Percentiles rank a stretch among this genome's conserved stretches.
These are phyloP conservation scores for Calocera viscosa DNA, from an alignment of 768 basidiomycete species.

Conservation along the genomic window DNA sequence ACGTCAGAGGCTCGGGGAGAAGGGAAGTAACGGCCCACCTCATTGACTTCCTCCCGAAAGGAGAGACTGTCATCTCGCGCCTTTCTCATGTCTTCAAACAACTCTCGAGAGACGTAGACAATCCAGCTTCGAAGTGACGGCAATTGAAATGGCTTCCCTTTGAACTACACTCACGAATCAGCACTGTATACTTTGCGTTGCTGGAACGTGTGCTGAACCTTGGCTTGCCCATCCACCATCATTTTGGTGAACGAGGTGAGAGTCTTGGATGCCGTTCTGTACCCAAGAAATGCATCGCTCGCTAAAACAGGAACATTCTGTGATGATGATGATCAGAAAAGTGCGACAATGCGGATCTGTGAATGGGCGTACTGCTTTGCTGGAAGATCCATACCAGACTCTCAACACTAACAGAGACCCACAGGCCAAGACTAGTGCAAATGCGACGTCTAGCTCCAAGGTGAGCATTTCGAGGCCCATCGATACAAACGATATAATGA, in stretches of 20 bases:
- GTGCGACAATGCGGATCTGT: too few relatives aligned
- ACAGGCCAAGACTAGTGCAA: neutral
- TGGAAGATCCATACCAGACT: neutral
- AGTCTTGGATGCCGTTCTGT: neutral
- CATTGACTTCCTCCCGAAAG: neutral
- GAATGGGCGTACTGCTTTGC: neutral
- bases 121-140: neutral
- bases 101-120: neutral
- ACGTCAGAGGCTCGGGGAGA: neutral
- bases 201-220: neutral
- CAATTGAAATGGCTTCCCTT: neutral
- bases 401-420: neutral
- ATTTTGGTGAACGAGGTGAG: neutral
- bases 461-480: neutral
- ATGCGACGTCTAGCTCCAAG: neutral
- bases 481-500: neutral
- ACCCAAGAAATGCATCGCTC: neutral
- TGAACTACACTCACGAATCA: neutral
- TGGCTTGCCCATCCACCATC: neutral
- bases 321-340: neutral
- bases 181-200: neutral
- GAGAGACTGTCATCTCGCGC: neutral
- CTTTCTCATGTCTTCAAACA: neutral
- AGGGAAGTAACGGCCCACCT: neutral
- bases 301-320: neutral